These are phyloP conservation scores for Ceratobasidium sp. DNA, from an alignment of 1,284 basidiomycete species.

Conservation along the genomic window DNA sequence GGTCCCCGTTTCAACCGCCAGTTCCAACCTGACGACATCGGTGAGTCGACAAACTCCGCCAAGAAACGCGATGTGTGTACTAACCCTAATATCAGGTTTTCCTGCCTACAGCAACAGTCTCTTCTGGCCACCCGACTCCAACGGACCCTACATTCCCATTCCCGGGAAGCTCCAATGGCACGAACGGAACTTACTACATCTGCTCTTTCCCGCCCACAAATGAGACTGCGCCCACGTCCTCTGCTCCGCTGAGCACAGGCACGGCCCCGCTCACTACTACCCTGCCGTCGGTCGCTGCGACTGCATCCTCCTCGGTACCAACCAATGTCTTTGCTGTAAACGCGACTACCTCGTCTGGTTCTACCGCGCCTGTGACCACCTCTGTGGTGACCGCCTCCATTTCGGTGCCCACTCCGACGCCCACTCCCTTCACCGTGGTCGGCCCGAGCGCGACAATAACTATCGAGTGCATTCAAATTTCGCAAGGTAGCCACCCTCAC, in stretches of 20 bases:
- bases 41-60: not conserved
- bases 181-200: slow-evolving; percentile 30
- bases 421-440: slow-evolving; percentile 23
- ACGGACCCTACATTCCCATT: slow-evolving; percentile 9
- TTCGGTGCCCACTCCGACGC: not conserved
- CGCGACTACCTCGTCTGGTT: not conserved
- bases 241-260: not conserved
- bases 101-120: not conserved
- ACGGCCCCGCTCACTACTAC: not conserved
- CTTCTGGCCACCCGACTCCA: not conserved
- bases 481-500: not conserved
- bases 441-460: slow-evolving; percentile 2
- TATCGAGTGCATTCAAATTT: slow-evolving; percentile 18
- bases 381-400: not conserved
- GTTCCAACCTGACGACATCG: slow-evolving; percentile 9
- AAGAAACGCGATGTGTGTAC: not conserved
- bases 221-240: not conserved
- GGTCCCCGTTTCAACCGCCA: not conserved
- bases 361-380: not conserved
- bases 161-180: not conserved
- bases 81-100: not conserved
- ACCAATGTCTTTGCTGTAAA: not conserved
- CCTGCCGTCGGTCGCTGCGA: not conserved
- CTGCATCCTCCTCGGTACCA: not conserved
- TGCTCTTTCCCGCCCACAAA: slow-evolving; percentile 18